Evolutionary conservation across 352 stramenopile genomes (phyloP).

Genomic region (Globisporangium splendens): DNA sequence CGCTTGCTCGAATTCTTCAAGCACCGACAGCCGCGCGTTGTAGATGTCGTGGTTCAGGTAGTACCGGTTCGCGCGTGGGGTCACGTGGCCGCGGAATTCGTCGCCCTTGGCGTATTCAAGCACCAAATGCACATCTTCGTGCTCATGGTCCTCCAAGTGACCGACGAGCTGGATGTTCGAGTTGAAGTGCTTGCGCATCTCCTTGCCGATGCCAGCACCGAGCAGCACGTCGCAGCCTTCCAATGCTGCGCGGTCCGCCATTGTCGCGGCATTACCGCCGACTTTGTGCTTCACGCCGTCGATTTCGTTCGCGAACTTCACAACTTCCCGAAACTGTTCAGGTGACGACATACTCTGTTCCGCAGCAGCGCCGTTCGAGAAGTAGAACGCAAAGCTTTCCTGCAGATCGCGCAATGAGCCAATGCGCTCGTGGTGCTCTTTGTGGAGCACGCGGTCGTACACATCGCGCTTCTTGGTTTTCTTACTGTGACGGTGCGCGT

Average conservation of each 20-base stretch:
- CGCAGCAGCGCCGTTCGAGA: slow-evolving; percentile 67
- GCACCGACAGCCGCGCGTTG: slow-evolving; percentile 72
- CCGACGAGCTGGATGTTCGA: slow-evolving; percentile 64
- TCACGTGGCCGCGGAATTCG: slow-evolving; percentile 50
- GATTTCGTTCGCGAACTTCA: slow-evolving; percentile 60
- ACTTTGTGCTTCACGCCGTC: slow-evolving; percentile 60
- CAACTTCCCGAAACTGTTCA: slow-evolving; percentile 71
- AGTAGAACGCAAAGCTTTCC: slow-evolving; percentile 85
- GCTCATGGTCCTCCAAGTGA: slow-evolving; percentile 44
- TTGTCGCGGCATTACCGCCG: slow-evolving; percentile 75
- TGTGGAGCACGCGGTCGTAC: slow-evolving; percentile 20
- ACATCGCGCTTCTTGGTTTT: slow-evolving; percentile 20
- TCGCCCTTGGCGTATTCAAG: slow-evolving; percentile 75
- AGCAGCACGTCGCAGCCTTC: slow-evolving; percentile 72
- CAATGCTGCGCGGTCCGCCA: slow-evolving; percentile 65
- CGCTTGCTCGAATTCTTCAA: slow-evolving; percentile 71
- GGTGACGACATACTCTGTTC: slow-evolving; percentile 82
- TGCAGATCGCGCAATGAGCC: slow-evolving; percentile 53
- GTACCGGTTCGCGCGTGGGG: slow-evolving; percentile 76
- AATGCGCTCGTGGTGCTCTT: slow-evolving; percentile 74
- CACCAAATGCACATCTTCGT: slow-evolving; percentile 80
- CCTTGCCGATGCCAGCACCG: slow-evolving; percentile 68
- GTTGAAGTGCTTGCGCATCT: slow-evolving; percentile 71
- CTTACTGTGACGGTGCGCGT: slow-evolving; percentile 34
- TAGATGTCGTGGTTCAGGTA: slow-evolving; percentile 87